Evolutionary conservation across 2,329 filamentous ascomycete genomes (phyloP).

Genomic region (Botryosphaeria dothidea): DNA sequence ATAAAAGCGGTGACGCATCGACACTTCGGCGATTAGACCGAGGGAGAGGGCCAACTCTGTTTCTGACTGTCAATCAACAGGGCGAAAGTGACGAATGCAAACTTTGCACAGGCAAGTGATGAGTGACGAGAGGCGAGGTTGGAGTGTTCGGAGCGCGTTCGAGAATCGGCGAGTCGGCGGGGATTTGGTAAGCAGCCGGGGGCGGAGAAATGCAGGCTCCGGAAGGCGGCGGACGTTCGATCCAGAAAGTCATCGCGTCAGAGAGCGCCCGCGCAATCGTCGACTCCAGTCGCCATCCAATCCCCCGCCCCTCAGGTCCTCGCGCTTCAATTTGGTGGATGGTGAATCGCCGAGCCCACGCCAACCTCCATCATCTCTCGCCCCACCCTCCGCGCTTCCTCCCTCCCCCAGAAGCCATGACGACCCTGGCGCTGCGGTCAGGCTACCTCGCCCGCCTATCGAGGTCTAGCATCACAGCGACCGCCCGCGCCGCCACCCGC

Average conservation of each 20-base stretch:
- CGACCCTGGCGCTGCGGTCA: slow-evolving; percentile 66
- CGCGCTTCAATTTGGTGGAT: slow-evolving; percentile 9
- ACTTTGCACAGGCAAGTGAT: not conserved
- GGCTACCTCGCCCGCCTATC: slow-evolving; percentile 66
- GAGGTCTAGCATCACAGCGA: slow-evolving; percentile 53
- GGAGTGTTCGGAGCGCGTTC: not conserved
- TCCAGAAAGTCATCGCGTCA: slow-evolving; percentile 20
- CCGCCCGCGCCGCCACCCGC: slow-evolving; percentile 37
- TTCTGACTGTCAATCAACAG: no score
- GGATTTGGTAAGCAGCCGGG: not conserved
- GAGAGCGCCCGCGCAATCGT: slow-evolving; percentile 5
- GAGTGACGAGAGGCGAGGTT: not conserved
- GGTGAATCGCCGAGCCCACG: slow-evolving; percentile 13
- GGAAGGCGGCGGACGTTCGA: not conserved
- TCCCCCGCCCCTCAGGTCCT: not conserved
- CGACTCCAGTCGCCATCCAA: not conserved
- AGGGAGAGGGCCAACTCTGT: no score
- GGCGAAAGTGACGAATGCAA: no score
- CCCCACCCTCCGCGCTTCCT: slow-evolving; percentile 7
- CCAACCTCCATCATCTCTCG: slow-evolving; percentile 17
- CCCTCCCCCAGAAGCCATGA: slow-evolving; percentile 55
- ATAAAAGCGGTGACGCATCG: no score
- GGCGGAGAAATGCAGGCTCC: not conserved
- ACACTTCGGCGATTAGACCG: no score
- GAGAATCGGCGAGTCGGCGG: slow-evolving; percentile 1